Percentiles rank a stretch among this genome's conserved stretches.
These are phyloP conservation scores for Ceratocystis cacaofunesta DNA, from an alignment of 2,329 filamentous ascomycete genomes.

Conservation along the genomic window DNA sequence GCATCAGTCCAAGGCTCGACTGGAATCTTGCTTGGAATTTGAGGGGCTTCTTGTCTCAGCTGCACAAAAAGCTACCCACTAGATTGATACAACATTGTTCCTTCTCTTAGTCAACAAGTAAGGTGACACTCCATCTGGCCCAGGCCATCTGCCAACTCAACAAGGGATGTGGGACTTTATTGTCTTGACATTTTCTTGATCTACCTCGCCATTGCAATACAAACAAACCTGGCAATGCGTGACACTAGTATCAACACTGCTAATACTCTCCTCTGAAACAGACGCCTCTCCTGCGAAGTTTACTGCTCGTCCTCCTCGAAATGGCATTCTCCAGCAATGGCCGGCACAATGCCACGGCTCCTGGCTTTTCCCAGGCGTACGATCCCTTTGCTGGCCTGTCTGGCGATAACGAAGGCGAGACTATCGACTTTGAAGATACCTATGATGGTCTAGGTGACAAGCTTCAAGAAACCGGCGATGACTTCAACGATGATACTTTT, in stretches of 20 bases:
- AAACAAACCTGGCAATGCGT: not conserved
- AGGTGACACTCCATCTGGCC: not conserved
- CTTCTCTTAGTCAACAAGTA: not conserved
- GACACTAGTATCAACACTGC: not conserved
- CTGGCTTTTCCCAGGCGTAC: slow-evolving; percentile 67
- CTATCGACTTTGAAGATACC: slow-evolving; percentile 80
- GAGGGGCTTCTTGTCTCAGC: not conserved
- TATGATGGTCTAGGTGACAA: slow-evolving; percentile 89
- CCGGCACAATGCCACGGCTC: slow-evolving; percentile 51
- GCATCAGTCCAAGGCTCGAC: not conserved
- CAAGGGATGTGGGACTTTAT: not conserved
- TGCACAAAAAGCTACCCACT: not conserved
- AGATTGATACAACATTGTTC: not conserved
- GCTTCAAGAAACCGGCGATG: slow-evolving; percentile 83
- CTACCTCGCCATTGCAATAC: not conserved
- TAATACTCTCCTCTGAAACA: not conserved
- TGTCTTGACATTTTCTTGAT: not conserved
- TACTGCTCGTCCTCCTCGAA: slow-evolving; percentile 18
- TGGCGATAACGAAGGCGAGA: slow-evolving; percentile 43
- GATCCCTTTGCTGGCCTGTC: slow-evolving; percentile 79
- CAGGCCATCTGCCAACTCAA: not conserved
- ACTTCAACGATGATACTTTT: slow-evolving; percentile 95
- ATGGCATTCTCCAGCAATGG: slow-evolving; percentile 87
- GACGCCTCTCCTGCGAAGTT: not conserved
- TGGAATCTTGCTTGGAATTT: not conserved